A percentile compares a stretch with the other conserved stretches of the same genome.
phyloP scores from a whole-genome alignment of 2,329 filamentous ascomycete genomes.

The Cryphonectria radicalis region DNA sequence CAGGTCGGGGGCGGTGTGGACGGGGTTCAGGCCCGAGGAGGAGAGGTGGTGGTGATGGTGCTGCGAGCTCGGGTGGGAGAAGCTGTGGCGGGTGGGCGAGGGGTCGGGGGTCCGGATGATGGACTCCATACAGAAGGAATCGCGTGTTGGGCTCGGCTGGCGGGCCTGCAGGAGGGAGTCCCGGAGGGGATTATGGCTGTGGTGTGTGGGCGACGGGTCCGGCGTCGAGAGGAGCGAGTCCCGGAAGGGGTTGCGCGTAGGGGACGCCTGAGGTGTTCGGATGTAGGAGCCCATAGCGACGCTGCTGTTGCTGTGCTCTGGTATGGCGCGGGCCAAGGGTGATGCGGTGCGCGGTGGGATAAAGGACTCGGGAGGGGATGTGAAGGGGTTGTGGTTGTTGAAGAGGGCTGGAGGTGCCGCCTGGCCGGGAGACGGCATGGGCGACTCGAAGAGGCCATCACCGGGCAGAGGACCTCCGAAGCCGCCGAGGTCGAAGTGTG shows the following conservation, averaged over 20 bases:
- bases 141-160: conserved; percentile 25
- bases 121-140: conserved; percentile 19
- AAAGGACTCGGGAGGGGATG: conserved; percentile 25
- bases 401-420: conserved; percentile 18
- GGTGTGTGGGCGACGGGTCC: conserved; percentile 25
- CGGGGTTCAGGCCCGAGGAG: conserved; percentile 10
- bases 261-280: conserved; percentile 25
- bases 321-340: conserved; percentile 21
- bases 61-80: conserved; percentile 25
- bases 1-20: conserved; percentile 26
- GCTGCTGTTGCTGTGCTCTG: conserved; percentile 11
- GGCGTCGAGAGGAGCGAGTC: conserved; percentile 28
- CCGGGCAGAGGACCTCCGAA: conserved; percentile 27
- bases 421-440: conserved; percentile 28
- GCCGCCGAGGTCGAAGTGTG: conserved; percentile 28
- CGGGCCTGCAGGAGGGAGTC: conserved; percentile 27
- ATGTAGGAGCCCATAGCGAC: conserved; percentile 20
- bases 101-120: conserved; percentile 26
- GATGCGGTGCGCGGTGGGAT: conserved; percentile 26
- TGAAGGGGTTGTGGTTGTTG: conserved; percentile 28
- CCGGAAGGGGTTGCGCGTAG: conserved; percentile 24
- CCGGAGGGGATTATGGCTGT: conserved; percentile 24
- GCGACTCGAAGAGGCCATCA: conserved; percentile 25
- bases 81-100: conserved; percentile 28
- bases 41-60: not conserved